A percentile compares a stretch with the other conserved stretches of the same genome.
Conservation (phyloP, 495 filamentous ascomycete genomes). For the Tuber magnatum region DNA sequence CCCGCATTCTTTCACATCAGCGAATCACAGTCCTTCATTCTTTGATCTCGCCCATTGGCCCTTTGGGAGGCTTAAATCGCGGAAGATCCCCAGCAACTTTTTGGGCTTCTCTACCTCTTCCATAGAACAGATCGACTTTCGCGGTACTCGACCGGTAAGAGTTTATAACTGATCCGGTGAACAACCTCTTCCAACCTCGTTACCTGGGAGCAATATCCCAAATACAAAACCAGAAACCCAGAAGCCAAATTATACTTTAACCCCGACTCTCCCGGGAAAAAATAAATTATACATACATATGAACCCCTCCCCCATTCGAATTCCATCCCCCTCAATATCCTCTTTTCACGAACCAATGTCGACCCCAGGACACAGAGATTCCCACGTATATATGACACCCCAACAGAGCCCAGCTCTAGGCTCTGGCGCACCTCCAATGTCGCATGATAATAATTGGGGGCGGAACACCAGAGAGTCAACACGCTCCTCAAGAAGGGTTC, state of each 20-base stretch:
- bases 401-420: conserved; percentile 36
- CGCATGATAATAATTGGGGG: conserved; percentile 31
- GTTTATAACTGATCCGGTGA: conserved; percentile 19
- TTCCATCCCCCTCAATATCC: neutral
- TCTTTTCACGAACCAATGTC: conserved; percentile 3
- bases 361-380: conserved; percentile 27
- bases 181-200: neutral
- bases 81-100: conserved; percentile 18
- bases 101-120: neutral
- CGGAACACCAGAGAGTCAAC: conserved; percentile 30
- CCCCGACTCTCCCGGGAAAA: neutral
- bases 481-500: conserved; percentile 26
- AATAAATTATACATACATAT: neutral
- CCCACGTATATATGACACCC: conserved; percentile 29
- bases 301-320: neutral
- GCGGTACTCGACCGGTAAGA: conserved; percentile 14
- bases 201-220: conserved; percentile 31
- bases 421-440: conserved; percentile 33
- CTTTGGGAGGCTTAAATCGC: conserved; percentile 23
- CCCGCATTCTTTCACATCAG: conserved; percentile 22
- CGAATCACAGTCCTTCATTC: neutral
- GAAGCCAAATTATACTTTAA: neutral
- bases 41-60: neutral
- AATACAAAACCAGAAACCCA: neutral
- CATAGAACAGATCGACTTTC: conserved; percentile 24